Evolutionary conservation across 805 yeast species (phyloP).

Genomic region (Kodamaea nitidulidarum): DNA sequence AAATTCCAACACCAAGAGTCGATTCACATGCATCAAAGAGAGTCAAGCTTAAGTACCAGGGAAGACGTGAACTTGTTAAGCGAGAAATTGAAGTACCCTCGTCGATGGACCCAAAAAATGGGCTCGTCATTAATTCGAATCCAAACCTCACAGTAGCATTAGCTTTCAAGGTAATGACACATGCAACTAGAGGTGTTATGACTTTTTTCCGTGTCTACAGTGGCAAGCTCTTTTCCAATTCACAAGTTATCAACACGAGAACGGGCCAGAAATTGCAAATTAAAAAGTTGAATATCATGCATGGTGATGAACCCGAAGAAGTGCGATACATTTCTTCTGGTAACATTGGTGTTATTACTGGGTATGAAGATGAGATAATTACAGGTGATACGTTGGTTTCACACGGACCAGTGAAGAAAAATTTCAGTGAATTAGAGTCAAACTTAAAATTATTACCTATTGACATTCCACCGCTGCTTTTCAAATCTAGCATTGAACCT

Average conservation of each 20-base stretch:
- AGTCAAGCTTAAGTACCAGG: slow-evolving; percentile 15
- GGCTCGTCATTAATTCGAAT: slow-evolving; percentile 52
- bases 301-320: slow-evolving; percentile 81
- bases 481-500: slow-evolving; percentile 82
- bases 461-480: slow-evolving; percentile 86
- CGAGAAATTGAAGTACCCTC: slow-evolving; percentile 25
- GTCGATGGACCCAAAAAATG: slow-evolving; percentile 37
- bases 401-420: slow-evolving; percentile 46
- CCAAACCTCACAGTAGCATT: slow-evolving; percentile 68
- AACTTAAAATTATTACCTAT: slow-evolving; percentile 66
- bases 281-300: slow-evolving; percentile 72
- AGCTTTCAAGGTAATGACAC: slow-evolving; percentile 89
- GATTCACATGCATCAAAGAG: slow-evolving; percentile 17
- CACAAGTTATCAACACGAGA: slow-evolving; percentile 62
- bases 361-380: slow-evolving; percentile 59
- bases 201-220: slow-evolving; percentile 85
- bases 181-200: slow-evolving; percentile 77
- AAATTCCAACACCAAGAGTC: slow-evolving; percentile 55
- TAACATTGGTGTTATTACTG: slow-evolving; percentile 86
- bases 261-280: slow-evolving; percentile 64
- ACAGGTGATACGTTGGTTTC: slow-evolving; percentile 90
- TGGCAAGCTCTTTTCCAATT: slow-evolving; percentile 64
- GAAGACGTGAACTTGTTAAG: slow-evolving; percentile 12
- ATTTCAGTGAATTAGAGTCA: slow-evolving; percentile 42
- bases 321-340: slow-evolving; percentile 65